A percentile compares a stretch with the other conserved stretches of the same genome.
phyloP scores from a whole-genome alignment of 768 basidiomycete species.

The Suillus occidentalis region DNA sequence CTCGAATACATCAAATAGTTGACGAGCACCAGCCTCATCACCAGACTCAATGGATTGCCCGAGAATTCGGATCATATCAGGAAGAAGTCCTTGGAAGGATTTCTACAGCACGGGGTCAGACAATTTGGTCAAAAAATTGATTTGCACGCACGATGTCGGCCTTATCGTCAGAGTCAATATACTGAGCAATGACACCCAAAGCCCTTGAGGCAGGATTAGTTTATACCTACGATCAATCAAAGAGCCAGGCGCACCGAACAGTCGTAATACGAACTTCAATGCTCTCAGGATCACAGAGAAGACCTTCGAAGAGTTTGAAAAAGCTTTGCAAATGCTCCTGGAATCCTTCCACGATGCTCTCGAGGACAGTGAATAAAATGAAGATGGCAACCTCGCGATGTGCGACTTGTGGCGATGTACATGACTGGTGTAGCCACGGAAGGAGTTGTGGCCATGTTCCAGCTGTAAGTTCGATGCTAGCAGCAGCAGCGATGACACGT shows the following conservation, averaged over 20 bases:
- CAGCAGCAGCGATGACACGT: slow-evolving; percentile 91
- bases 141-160: slow-evolving; percentile 66
- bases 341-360: slow-evolving; percentile 89
- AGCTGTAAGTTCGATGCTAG: slow-evolving; percentile 78
- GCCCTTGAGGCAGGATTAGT: slow-evolving; percentile 44
- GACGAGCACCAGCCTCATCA: slow-evolving; percentile 81
- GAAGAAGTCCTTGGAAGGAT: slow-evolving; percentile 85
- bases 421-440: slow-evolving; percentile 81
- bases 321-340: slow-evolving; percentile 71
- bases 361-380: slow-evolving; percentile 88
- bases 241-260: slow-evolving; percentile 53
- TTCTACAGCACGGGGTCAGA: slow-evolving; percentile 44
- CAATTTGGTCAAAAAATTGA: slow-evolving; percentile 7
- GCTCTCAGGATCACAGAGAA: slow-evolving; percentile 82
- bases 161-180: slow-evolving; percentile 87
- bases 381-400: slow-evolving; percentile 93
- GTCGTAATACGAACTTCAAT: slow-evolving; percentile 89
- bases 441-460: slow-evolving; percentile 86
- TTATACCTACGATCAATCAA: slow-evolving; percentile 3
- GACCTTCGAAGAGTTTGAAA: slow-evolving; percentile 73
- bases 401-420: slow-evolving; percentile 59
- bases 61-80: slow-evolving; percentile 86
- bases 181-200: slow-evolving; percentile 91
- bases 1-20: slow-evolving; percentile 94
- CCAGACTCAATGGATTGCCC: slow-evolving; percentile 76